Evolutionary conservation across 129 eudicot species (phyloP).

Genomic region (Mikania micrantha): DNA sequence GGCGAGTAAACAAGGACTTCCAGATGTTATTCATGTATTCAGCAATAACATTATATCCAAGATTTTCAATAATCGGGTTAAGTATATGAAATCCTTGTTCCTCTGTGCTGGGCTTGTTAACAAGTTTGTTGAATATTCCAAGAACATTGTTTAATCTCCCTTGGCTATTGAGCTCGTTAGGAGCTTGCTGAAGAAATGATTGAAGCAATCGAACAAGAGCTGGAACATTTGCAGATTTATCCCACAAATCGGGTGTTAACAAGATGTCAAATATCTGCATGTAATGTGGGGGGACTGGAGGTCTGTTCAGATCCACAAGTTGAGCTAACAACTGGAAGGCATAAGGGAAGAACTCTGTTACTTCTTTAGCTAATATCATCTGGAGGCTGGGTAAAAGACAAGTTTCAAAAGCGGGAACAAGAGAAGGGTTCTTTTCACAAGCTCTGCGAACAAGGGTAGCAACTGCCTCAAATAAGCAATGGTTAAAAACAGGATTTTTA

Average conservation of each 20-base stretch:
- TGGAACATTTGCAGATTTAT: constrained; percentile 82
- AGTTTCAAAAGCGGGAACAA: constrained; percentile 66
- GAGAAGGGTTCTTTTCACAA: constrained; percentile 64
- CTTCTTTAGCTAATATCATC: constrained; percentile 55
- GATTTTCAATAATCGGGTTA: constrained; percentile 83
- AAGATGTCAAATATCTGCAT: constrained; percentile 80
- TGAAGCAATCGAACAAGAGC: constrained; percentile 93
- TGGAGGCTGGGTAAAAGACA: constrained; percentile 75
- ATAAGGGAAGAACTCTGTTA: constrained; percentile 85
- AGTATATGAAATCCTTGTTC: constrained; percentile 88
- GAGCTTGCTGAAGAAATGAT: constrained; percentile 86
- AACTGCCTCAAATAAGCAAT: constrained; percentile 81
- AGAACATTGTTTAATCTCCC: constrained; percentile 61
- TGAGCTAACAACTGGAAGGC: constrained; percentile 94
- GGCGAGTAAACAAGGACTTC: constrained; percentile 58
- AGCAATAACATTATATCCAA: constrained; percentile 69
- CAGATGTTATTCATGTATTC: constrained; percentile 60
- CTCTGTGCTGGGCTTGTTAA: constrained; percentile 67
- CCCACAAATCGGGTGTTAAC: constrained; percentile 74
- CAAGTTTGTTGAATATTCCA: constrained; percentile 66
- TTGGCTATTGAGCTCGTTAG: constrained; percentile 64
- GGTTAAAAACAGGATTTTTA: constrained; percentile 74
- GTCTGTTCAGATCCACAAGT: constrained; percentile 76
- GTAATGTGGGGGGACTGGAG: constrained; percentile 67
- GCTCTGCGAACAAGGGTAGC: constrained; percentile 86